Conservation (phyloP, 345 rosid genomes). For the Heritiera littoralis region DNA sequence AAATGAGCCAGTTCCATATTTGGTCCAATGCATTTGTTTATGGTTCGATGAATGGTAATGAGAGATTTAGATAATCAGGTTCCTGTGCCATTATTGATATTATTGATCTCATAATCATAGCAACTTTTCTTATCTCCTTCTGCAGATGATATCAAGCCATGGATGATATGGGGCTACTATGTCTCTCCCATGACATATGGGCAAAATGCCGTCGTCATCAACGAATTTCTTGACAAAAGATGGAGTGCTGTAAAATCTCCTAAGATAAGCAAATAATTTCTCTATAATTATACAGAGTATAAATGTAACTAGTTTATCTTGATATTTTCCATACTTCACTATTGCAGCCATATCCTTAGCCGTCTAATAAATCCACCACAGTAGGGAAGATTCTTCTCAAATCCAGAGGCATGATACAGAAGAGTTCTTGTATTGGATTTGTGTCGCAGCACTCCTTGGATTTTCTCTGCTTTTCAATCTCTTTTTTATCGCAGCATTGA, state of each 20-base stretch:
- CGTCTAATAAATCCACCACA: conserved; percentile 27
- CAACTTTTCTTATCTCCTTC: neutral
- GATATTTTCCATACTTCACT: neutral
- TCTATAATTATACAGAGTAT: neutral
- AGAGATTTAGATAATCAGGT: neutral
- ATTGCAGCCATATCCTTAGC: conserved; percentile 36
- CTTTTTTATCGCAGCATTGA: conserved; percentile 48
- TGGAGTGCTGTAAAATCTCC: conserved; percentile 54
- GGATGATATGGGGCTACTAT: conserved; percentile 70
- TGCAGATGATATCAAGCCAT: conserved; percentile 52
- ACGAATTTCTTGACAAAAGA: conserved; percentile 60
- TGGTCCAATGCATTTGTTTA: too few relatives aligned
- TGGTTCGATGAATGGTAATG: neutral
- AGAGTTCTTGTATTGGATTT: conserved; percentile 57
- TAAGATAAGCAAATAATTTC: neutral
- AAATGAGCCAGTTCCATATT: too few relatives aligned
- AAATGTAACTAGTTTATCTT: neutral
- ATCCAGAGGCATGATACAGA: conserved; percentile 53
- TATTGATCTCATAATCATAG: neutral
- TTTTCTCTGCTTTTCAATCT: conserved; percentile 57
- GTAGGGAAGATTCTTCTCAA: conserved; percentile 52
- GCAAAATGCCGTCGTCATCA: conserved; percentile 57
- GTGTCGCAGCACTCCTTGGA: conserved; percentile 46
- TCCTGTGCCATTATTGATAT: neutral
- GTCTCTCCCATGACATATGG: conserved; percentile 64